These are phyloP conservation scores for Fusarium sp. DNA, from an alignment of 2,329 filamentous ascomycete species.

Conservation along the genomic window DNA sequence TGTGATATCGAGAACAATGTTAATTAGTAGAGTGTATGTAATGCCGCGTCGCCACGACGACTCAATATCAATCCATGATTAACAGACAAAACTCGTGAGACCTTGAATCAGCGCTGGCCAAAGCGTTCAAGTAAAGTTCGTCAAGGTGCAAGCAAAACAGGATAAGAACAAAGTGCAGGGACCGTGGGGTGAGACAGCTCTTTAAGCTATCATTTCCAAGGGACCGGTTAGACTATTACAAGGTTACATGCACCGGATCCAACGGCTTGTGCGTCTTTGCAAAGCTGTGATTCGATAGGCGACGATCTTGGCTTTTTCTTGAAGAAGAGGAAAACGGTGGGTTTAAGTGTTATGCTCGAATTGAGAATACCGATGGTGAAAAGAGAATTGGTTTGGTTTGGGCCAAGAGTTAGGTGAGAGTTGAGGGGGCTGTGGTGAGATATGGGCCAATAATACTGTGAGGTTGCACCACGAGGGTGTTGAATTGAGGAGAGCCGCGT, in stretches of 20 bases:
- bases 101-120: constrained; percentile 14
- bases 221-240: constrained; percentile 29
- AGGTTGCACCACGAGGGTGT: constrained; percentile 41
- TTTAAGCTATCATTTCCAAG: constrained; percentile 22
- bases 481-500: constrained; percentile 15
- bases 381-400: neutral
- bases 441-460: constrained; percentile 35
- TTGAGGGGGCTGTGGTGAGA: constrained; percentile 12
- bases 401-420: neutral
- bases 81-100: constrained; percentile 16
- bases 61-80: constrained; percentile 40
- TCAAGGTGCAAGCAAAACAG: neutral
- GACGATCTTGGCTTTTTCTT: constrained; percentile 23
- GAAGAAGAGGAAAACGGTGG: constrained; percentile 5
- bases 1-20: neutral
- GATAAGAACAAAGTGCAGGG: neutral
- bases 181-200: neutral
- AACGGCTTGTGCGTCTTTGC: constrained; percentile 35
- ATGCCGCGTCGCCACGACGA: constrained; percentile 35
- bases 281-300: constrained; percentile 39
- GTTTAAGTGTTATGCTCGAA: neutral
- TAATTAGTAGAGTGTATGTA: neutral
- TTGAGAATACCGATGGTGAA: constrained; percentile 3
- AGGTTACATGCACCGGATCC: neutral
- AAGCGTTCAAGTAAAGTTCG: constrained; percentile 12